These are phyloP conservation scores for Sistotremastrum niveocremeum DNA, from an alignment of 768 basidiomycete species.

Conservation along the genomic window DNA sequence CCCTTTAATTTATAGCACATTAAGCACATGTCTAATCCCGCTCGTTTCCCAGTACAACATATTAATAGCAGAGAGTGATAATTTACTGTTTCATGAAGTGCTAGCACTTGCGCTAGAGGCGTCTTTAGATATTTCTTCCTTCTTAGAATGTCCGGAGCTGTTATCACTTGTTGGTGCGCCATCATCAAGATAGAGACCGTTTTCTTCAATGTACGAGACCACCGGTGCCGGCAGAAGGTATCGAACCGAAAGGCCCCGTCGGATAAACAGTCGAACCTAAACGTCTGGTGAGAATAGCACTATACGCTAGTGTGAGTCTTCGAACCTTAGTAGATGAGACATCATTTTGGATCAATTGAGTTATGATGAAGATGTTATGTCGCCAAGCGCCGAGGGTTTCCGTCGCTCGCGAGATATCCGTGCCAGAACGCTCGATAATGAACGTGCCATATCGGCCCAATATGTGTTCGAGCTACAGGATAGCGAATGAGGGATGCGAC, in stretches of 20 bases:
- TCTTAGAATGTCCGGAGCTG: too few relatives aligned
- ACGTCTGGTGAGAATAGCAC: constrained; percentile 28
- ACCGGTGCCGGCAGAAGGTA: constrained; percentile 87
- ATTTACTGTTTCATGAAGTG: too few relatives aligned
- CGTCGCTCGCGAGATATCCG: constrained; percentile 76
- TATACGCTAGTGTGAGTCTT: constrained; percentile 24
- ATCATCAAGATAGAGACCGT: constrained; percentile 61
- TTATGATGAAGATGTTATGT: constrained; percentile 80
- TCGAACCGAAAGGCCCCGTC: constrained; percentile 68
- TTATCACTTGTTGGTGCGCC: too few relatives aligned
- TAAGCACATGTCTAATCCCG: too few relatives aligned
- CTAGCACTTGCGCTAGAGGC: too few relatives aligned
- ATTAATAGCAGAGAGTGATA: too few relatives aligned
- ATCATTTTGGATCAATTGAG: constrained; percentile 93
- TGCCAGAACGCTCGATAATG: constrained; percentile 91
- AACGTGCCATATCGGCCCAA: constrained; percentile 88
- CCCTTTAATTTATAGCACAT: too few relatives aligned
- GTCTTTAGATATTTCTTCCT: too few relatives aligned
- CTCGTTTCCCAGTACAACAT: too few relatives aligned
- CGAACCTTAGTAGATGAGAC: constrained; percentile 87
- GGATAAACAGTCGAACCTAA: constrained; percentile 55
- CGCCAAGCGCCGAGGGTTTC: constrained; percentile 64
- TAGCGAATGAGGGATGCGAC: constrained; percentile 5
- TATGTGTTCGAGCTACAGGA: constrained; percentile 79
- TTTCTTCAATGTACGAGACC: constrained; percentile 86